These are phyloP conservation scores for Nicotiana undulata DNA, from an alignment of 257 asterid species.

Conservation along the genomic window DNA sequence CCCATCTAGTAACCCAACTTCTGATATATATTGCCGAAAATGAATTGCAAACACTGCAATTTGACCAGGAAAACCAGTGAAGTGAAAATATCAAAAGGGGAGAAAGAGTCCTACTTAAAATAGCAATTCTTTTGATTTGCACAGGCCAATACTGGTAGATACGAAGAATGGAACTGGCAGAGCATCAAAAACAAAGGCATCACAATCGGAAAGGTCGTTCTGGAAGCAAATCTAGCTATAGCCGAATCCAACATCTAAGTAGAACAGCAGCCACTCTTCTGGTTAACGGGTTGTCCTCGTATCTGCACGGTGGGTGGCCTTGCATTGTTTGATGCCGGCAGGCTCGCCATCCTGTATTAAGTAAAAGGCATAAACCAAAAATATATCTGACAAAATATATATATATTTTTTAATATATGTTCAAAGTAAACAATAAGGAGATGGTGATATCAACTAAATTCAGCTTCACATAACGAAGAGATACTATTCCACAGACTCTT, in stretches of 20 bases:
- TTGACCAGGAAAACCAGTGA: neutral
- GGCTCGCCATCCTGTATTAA: slow-evolving; percentile 64
- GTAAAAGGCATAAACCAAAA: neutral
- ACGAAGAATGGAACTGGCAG: slow-evolving; percentile 31
- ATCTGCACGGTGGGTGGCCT: slow-evolving; percentile 72
- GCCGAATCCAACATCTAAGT: neutral
- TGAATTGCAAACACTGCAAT: neutral
- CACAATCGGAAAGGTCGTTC: neutral
- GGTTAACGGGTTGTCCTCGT: slow-evolving; percentile 69
- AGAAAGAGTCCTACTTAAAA: slow-evolving; percentile 11
- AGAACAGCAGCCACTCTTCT: slow-evolving; percentile 77
- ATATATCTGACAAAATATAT: neutral
- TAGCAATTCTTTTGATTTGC: slow-evolving; percentile 19
- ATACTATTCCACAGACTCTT: too few relatives aligned
- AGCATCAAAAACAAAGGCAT: neutral
- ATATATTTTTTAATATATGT: neutral
- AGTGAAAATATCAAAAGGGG: slow-evolving; percentile 9
- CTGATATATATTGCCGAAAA: slow-evolving; percentile 1
- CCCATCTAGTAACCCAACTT: neutral
- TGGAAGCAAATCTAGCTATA: neutral
- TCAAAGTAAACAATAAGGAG: neutral
- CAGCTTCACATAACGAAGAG: too few relatives aligned
- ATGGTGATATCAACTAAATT: too few relatives aligned
- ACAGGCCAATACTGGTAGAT: slow-evolving; percentile 22
- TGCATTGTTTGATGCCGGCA: slow-evolving; percentile 46